These are phyloP conservation scores for Globisporangium cylindrosporum DNA, from an alignment of 352 stramenopile genomes.

Conservation along the genomic window DNA sequence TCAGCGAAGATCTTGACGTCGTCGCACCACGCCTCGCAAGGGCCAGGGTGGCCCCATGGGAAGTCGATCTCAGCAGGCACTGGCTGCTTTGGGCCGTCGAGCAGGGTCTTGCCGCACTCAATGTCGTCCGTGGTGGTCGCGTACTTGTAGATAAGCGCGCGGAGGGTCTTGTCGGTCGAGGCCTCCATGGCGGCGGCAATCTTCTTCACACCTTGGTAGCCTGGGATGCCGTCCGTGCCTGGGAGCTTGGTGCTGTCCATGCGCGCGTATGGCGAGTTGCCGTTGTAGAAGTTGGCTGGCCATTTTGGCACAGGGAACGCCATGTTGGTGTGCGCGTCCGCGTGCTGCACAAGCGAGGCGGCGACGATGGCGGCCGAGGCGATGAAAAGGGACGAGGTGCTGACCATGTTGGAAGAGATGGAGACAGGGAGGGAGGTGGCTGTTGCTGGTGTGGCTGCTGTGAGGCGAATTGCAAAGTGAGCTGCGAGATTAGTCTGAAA, in stretches of 20 bases:
- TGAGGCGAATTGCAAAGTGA: neutral
- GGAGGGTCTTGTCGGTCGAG: conserved; percentile 10
- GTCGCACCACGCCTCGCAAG: conserved; percentile 24
- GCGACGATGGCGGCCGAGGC: conserved; percentile 9
- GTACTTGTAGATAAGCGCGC: conserved; percentile 13
- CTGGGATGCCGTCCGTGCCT: conserved; percentile 6
- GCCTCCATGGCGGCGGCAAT: conserved; percentile 12
- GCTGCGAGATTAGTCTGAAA: no score
- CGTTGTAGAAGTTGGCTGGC: conserved; percentile 17
- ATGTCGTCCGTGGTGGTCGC: conserved; percentile 13
- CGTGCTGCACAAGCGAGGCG: conserved; percentile 6
- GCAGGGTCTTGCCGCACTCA: conserved; percentile 21
- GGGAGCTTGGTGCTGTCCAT: conserved; percentile 19
- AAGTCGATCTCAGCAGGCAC: conserved; percentile 24
- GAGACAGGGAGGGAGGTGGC: neutral
- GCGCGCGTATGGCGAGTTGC: conserved; percentile 19
- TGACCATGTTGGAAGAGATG: conserved; percentile 16
- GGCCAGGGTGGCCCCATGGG: conserved; percentile 20
- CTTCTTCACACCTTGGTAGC: conserved; percentile 10
- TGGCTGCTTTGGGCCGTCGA: conserved; percentile 10
- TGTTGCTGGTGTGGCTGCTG: conserved; percentile 1
- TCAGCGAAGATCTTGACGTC: conserved; percentile 20
- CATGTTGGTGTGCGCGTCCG: conserved; percentile 24
- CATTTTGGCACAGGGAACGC: conserved; percentile 8
- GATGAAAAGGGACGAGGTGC: conserved; percentile 14